Evolutionary conservation across 2,329 filamentous ascomycete genomes (phyloP).

Genomic region (Rutstroemia sp.): DNA sequence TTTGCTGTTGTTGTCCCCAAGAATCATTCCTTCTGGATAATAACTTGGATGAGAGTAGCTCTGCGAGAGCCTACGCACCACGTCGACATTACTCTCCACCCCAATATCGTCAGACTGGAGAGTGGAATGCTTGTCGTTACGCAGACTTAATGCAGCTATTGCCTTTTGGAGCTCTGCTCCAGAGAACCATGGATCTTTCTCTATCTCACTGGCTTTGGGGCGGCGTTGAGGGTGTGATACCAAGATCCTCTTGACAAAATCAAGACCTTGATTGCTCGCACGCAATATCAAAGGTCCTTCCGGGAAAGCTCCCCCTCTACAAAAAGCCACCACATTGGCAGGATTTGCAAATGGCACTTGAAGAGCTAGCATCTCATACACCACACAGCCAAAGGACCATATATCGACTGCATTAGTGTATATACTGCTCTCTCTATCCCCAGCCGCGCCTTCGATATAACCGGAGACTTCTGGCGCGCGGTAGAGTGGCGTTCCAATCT

Average conservation of each 20-base stretch:
- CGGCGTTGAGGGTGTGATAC: not conserved
- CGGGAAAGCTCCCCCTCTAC: not conserved
- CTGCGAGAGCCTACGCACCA: too few species aligned
- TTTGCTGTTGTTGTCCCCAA: too few species aligned
- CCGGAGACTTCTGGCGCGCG: slow-evolving; percentile 15
- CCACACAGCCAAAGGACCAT: not conserved
- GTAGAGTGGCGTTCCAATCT: slow-evolving; percentile 13
- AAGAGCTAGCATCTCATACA: not conserved
- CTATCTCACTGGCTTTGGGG: not conserved
- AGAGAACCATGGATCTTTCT: not conserved
- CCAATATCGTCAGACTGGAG: too few species aligned
- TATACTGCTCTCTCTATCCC: not conserved
- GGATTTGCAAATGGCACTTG: not conserved
- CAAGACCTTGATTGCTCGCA: not conserved
- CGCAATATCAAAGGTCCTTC: not conserved
- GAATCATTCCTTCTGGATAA: too few species aligned
- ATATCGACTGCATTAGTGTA: not conserved
- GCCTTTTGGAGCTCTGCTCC: not conserved
- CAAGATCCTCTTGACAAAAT: not conserved
- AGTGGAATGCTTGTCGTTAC: too few species aligned
- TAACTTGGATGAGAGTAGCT: too few species aligned
- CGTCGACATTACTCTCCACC: too few species aligned
- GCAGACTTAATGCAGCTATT: too few species aligned
- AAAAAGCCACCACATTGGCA: not conserved
- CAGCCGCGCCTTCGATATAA: not conserved